phyloP scores from a whole-genome alignment of 495 filamentous ascomycete genomes.

The Rhypophila decipiens region DNA sequence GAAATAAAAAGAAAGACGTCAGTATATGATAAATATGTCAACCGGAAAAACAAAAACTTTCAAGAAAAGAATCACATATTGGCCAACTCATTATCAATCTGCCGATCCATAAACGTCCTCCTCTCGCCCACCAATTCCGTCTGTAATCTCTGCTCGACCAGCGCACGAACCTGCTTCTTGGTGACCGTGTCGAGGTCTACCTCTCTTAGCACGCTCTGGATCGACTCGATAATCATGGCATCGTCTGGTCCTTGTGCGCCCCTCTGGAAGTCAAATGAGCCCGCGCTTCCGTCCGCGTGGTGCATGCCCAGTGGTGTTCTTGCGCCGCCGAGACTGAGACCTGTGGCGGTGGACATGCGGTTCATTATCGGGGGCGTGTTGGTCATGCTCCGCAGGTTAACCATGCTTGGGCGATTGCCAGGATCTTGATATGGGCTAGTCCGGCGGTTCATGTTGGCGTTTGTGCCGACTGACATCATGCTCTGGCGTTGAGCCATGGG shows the following conservation, averaged over 20 bases:
- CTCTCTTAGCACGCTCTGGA: slow-evolving; percentile 75
- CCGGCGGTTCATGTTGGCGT: slow-evolving; percentile 34
- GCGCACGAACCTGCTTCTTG: slow-evolving; percentile 91
- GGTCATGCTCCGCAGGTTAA: slow-evolving; percentile 29
- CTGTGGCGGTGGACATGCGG: slow-evolving; percentile 32
- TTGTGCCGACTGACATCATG: slow-evolving; percentile 44
- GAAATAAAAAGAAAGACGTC: background rate
- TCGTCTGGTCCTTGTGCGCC: slow-evolving; percentile 61
- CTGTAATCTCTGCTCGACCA: slow-evolving; percentile 89
- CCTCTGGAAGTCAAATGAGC: slow-evolving; percentile 73
- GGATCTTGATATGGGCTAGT: slow-evolving; percentile 45
- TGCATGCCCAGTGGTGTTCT: slow-evolving; percentile 37
- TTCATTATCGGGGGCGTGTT: slow-evolving; percentile 29
- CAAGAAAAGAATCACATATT: slow-evolving; percentile 60
- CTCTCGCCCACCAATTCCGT: slow-evolving; percentile 79
- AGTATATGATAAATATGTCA: background rate
- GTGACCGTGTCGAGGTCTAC: slow-evolving; percentile 93
- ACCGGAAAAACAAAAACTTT: background rate
- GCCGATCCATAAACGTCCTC: slow-evolving; percentile 74
- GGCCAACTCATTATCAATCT: slow-evolving; percentile 89
- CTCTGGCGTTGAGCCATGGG: slow-evolving; percentile 40
- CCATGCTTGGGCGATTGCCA: slow-evolving; percentile 16
- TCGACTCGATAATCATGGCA: slow-evolving; percentile 72
- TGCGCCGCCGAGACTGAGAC: slow-evolving; percentile 26
- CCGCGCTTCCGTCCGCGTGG: slow-evolving; percentile 45